A percentile compares a stretch with the other conserved stretches of the same genome.
phyloP scores from a whole-genome alignment of 192 early-diverging fungal genomes.

The Backusella circina region DNA sequence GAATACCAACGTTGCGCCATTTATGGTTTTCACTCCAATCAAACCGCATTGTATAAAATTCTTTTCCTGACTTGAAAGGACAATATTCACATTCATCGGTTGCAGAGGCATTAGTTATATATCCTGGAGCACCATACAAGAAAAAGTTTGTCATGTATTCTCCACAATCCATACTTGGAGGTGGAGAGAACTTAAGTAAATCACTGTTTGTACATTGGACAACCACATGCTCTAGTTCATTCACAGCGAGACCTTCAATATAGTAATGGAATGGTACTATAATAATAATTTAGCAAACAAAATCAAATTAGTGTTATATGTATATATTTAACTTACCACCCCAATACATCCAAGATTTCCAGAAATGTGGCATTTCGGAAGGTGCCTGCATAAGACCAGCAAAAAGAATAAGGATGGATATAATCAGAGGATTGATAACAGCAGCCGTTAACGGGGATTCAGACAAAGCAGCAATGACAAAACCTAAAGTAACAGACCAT shows the following conservation, averaged over 20 bases:
- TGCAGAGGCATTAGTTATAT: conserved; percentile 8
- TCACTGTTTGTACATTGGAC: conserved; percentile 51
- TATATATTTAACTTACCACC: conserved; percentile 26
- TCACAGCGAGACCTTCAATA: conserved; percentile 59
- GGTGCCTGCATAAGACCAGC: conserved; percentile 65
- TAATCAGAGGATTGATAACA: conserved; percentile 64
- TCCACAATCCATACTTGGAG: conserved; percentile 54
- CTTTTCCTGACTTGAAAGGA: conserved; percentile 48
- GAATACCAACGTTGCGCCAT: conserved; percentile 69
- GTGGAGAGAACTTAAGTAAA: conserved; percentile 50
- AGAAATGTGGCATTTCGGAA: conserved; percentile 59
- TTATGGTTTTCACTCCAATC: conserved; percentile 54
- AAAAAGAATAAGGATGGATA: conserved; percentile 66
- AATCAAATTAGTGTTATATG: background rate
- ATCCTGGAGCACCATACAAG: background rate
- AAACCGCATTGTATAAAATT: conserved; percentile 43
- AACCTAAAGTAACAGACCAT: conserved; percentile 66
- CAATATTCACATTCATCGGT: conserved; percentile 58
- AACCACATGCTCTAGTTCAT: conserved; percentile 47
- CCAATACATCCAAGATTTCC: conserved; percentile 64
- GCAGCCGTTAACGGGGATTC: conserved; percentile 54
- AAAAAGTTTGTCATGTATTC: conserved; percentile 36
- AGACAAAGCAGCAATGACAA: conserved; percentile 63
- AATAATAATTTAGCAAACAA: conserved; percentile 4
- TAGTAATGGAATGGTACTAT: conserved; percentile 55